Percentiles rank a stretch among this genome's conserved stretches.
These are phyloP conservation scores for Oidiodendron maius DNA, from an alignment of 495 filamentous ascomycete species.

Conservation along the genomic window DNA sequence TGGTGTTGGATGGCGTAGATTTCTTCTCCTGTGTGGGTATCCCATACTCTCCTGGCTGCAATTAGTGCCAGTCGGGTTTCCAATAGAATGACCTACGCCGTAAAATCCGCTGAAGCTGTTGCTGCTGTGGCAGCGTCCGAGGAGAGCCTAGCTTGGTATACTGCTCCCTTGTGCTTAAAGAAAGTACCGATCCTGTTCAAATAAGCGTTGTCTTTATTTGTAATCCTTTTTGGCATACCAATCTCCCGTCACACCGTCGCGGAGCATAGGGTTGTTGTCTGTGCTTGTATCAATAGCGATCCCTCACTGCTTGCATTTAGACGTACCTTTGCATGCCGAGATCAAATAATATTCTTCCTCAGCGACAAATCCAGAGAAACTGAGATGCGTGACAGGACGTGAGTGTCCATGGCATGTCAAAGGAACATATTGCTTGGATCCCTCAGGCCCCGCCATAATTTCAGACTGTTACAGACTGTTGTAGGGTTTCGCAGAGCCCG, in stretches of 20 bases:
- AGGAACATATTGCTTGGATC: slow-evolving; percentile 61
- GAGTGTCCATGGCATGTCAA: slow-evolving; percentile 97
- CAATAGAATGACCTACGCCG: slow-evolving; percentile 54
- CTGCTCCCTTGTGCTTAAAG: slow-evolving; percentile 94
- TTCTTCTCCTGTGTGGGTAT: slow-evolving; percentile 89
- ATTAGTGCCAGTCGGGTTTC: slow-evolving; percentile 8
- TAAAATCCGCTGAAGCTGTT: slow-evolving; percentile 93
- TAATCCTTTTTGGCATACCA: slow-evolving; percentile 46
- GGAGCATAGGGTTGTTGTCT: slow-evolving; percentile 97
- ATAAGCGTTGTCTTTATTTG: slow-evolving; percentile 1
- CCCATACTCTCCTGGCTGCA: slow-evolving; percentile 77
- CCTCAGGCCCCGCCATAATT: slow-evolving; percentile 37
- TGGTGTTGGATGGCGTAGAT: slow-evolving; percentile 82
- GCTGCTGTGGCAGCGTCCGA: slow-evolving; percentile 83
- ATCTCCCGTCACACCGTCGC: slow-evolving; percentile 93
- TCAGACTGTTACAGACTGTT: too few species aligned
- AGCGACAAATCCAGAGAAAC: slow-evolving; percentile 74
- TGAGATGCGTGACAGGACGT: slow-evolving; percentile 89
- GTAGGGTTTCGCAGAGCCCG: too few species aligned
- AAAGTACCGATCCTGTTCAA: slow-evolving; percentile 85
- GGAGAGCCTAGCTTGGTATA: slow-evolving; percentile 90
- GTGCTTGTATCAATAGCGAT: not conserved
- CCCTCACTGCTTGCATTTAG: not conserved
- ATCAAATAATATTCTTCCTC: slow-evolving; percentile 87
- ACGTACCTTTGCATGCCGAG: slow-evolving; percentile 92